Conservation (phyloP, 106 monocot genomes). For the Ottelia alismoides region DNA sequence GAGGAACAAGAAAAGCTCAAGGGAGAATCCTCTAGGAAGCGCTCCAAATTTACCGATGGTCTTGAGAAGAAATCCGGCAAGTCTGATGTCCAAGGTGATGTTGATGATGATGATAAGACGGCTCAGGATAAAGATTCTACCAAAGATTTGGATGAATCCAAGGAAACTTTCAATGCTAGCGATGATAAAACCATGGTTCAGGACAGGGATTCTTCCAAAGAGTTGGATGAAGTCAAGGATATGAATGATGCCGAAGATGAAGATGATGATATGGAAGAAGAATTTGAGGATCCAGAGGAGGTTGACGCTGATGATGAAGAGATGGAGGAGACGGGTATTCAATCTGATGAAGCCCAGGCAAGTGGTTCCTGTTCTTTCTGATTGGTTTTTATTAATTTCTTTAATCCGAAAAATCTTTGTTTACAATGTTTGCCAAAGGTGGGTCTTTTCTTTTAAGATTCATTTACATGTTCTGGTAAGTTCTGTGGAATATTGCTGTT, state of each 20-base stretch:
- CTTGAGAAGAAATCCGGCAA: constrained; percentile 9
- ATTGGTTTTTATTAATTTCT: no score
- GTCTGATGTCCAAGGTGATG: constrained; percentile 1
- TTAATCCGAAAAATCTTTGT: no score
- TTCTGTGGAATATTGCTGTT: no score
- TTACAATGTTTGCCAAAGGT: no score
- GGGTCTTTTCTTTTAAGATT: no score
- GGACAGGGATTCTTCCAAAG: constrained; percentile 8
- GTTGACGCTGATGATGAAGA: constrained; percentile 35
- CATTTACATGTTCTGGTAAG: no score
- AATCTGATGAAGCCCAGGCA: constrained; percentile 13
- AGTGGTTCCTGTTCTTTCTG: no score
- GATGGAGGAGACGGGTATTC: constrained; percentile 19
- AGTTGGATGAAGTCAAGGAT: constrained; percentile 15
- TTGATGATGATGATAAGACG: constrained; percentile 7
- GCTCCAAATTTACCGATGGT: constrained; percentile 25
- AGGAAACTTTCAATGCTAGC: constrained; percentile 4
- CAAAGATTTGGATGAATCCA: no score
- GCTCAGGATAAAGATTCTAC: constrained; percentile 6
- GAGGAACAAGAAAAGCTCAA: constrained; percentile 38
- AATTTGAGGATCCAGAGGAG: constrained; percentile 68
- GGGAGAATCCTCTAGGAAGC: constrained; percentile 25
- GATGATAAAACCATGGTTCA: constrained; percentile 2
- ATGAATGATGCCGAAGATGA: constrained; percentile 9
- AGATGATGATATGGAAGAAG: constrained; percentile 29